phyloP scores from a whole-genome alignment of 345 rosid species.

The Arabidopsis arenosa region DNA sequence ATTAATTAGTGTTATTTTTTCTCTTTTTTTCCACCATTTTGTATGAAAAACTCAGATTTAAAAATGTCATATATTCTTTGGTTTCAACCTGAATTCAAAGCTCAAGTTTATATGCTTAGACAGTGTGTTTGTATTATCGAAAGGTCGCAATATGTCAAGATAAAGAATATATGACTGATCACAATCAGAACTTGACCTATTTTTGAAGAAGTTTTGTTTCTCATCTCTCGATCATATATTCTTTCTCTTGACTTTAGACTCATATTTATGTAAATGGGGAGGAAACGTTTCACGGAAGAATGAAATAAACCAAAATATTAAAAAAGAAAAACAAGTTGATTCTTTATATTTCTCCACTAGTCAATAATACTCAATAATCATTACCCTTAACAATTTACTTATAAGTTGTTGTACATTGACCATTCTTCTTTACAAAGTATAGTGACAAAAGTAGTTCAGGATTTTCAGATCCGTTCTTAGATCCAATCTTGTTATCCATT shows the following conservation, averaged over 20 bases:
- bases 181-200: conserved; percentile 10
- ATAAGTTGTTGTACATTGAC: background rate
- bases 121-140: background rate
- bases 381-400: background rate
- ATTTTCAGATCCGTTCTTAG: background rate
- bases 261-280: background rate
- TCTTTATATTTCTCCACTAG: background rate
- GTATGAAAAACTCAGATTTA: background rate
- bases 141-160: background rate
- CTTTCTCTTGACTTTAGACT: background rate
- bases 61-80: conserved; percentile 32
- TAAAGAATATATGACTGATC: background rate
- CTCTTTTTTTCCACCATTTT: background rate
- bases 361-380: background rate
- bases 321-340: background rate
- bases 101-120: background rate
- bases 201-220: background rate
- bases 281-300: background rate
- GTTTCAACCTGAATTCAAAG: conserved; percentile 6
- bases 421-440: background rate
- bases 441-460: background rate
- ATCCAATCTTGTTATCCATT: background rate
- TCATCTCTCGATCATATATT: background rate
- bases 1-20: conserved; percentile 21
- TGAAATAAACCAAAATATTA: background rate